phyloP scores from a whole-genome alignment of 208 protist genomes.

The Acanthamoeba sp. region DNA sequence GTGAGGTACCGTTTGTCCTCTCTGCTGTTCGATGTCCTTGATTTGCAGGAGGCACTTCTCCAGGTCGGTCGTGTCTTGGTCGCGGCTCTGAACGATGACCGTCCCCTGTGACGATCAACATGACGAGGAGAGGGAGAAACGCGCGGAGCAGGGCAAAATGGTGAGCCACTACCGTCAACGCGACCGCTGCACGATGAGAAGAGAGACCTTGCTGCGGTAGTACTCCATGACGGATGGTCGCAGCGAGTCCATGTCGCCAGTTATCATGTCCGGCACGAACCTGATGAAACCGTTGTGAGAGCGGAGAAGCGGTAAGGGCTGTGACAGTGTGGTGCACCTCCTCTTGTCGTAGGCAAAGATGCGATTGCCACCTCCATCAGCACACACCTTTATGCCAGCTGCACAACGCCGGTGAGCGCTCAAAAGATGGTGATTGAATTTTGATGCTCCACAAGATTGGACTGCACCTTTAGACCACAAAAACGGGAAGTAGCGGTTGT shows the following conservation, averaged over 20 bases:
- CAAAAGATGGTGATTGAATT: background rate
- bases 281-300: background rate
- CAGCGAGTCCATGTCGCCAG: constrained; percentile 53
- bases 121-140: background rate
- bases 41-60: constrained; percentile 40
- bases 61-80: constrained; percentile 67
- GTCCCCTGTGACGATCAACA: constrained; percentile 1
- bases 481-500: background rate
- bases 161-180: background rate
- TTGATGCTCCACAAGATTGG: background rate
- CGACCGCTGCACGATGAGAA: background rate
- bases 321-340: background rate
- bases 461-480: constrained; percentile 30
- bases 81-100: background rate
- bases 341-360: constrained; percentile 2
- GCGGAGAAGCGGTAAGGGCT: background rate
- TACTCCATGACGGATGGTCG: constrained; percentile 3
- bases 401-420: background rate
- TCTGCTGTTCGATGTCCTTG: background rate
- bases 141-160: background rate
- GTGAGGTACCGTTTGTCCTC: background rate
- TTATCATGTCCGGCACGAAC: constrained; percentile 49
- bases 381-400: constrained; percentile 14
- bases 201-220: background rate
- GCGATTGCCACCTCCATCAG: constrained; percentile 39